Conservation (phyloP, 2,329 filamentous ascomycete species). For the Sarocladium kiliense region DNA sequence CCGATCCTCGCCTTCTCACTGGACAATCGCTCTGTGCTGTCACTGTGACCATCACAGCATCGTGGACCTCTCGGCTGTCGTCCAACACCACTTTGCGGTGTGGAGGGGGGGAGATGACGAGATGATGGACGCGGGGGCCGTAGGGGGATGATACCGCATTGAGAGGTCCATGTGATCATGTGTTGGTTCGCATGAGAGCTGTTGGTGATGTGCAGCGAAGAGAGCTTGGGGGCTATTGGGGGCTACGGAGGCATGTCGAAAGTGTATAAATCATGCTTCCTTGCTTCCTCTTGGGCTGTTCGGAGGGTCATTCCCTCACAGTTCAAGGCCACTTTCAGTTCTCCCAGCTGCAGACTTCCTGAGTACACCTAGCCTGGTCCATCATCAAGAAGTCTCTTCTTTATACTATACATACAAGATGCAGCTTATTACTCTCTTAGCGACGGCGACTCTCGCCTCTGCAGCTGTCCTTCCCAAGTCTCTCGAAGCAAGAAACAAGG, state of each 20-base stretch:
- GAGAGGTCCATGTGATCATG: constrained; percentile 5
- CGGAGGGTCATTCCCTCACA: neutral
- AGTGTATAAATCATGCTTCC: neutral
- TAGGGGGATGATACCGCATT: neutral
- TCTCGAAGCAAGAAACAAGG: neutral
- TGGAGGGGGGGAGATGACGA: neutral
- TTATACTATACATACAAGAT: neutral
- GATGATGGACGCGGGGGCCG: neutral
- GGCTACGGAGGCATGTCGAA: neutral
- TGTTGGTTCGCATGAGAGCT: neutral
- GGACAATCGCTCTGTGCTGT: neutral
- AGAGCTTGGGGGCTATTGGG: neutral
- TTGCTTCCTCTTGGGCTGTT: neutral
- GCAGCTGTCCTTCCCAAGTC: neutral
- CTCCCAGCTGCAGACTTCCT: neutral
- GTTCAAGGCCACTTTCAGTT: neutral
- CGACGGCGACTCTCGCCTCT: constrained; percentile 1
- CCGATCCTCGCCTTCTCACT: constrained; percentile 3
- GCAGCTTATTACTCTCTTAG: neutral
- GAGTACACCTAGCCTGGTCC: neutral
- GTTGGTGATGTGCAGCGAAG: neutral
- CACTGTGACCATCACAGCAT: constrained; percentile 8
- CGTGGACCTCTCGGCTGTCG: neutral
- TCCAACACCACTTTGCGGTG: neutral
- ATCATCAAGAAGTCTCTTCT: neutral